phyloP scores from a whole-genome alignment of 2,329 filamentous ascomycete species.

The Lecanosticta acicola region DNA sequence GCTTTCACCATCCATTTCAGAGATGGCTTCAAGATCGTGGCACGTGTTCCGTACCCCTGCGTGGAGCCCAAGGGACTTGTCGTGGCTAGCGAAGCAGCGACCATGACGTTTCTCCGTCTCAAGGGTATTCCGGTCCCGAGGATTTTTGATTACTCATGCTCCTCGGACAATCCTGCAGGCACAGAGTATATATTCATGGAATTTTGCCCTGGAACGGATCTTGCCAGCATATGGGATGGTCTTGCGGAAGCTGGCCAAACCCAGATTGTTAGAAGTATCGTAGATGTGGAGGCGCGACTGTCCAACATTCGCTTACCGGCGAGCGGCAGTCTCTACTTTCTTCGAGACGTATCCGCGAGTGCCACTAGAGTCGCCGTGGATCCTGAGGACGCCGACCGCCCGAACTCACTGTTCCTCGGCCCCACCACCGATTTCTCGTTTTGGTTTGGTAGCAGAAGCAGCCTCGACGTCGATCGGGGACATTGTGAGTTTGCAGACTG shows the following conservation, averaged over 20 bases:
- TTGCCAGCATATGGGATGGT: conserved; percentile 18
- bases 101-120: conserved; percentile 20
- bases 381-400: conserved; percentile 1
- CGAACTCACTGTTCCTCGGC: conserved; percentile 28
- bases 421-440: conserved; percentile 27
- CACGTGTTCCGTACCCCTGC: conserved; percentile 20
- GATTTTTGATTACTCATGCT: conserved; percentile 19
- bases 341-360: conserved; percentile 24
- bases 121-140: conserved; percentile 21
- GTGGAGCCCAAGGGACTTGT: conserved; percentile 11
- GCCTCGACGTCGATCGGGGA: conserved; percentile 28
- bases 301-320: conserved; percentile 29
- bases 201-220: conserved; percentile 13
- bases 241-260: conserved; percentile 21
- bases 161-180: conserved; percentile 20
- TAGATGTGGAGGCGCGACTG: conserved; percentile 28
- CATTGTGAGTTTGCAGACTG: conserved; percentile 27
- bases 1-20: conserved; percentile 15
- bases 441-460: conserved; percentile 30
- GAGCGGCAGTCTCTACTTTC: conserved; percentile 33
- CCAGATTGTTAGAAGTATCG: conserved; percentile 25
- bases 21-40: conserved; percentile 21
- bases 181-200: conserved; percentile 28
- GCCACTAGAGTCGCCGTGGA: conserved; percentile 18
- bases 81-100: conserved; percentile 26